Percentiles rank a stretch among this genome's conserved stretches.
Conservation (phyloP, 768 basidiomycete species). For the Boletus pseudopeckii region DNA sequence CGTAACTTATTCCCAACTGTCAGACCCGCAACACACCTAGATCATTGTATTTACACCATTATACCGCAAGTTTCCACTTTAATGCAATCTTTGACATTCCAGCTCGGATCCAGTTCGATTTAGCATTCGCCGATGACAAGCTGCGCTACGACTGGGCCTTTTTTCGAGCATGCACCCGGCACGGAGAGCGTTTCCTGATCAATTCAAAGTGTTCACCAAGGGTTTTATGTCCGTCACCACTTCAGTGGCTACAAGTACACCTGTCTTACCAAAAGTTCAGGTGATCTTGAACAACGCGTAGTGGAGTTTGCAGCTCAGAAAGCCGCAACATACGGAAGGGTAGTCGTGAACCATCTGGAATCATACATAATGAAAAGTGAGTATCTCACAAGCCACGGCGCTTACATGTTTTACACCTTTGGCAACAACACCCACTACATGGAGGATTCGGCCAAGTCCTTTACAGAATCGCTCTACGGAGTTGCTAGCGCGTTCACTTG, state of each 20-base stretch:
- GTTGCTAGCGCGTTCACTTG: too few species aligned
- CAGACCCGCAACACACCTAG: conserved; percentile 10
- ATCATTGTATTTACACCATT: conserved; percentile 17
- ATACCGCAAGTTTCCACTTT: conserved; percentile 11
- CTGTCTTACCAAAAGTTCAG: background rate
- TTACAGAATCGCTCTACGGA: too few species aligned
- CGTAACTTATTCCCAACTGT: conserved; percentile 18
- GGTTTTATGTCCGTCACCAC: too few species aligned
- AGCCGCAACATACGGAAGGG: too few species aligned
- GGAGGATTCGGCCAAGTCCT: too few species aligned
- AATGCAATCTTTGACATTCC: conserved; percentile 10
- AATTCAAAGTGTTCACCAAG: background rate
- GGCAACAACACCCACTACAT: too few species aligned
- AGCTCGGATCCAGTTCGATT: background rate
- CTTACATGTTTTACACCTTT: too few species aligned
- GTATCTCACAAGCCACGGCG: background rate
- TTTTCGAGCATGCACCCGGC: background rate
- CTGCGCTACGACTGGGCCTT: background rate
- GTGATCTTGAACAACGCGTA: background rate
- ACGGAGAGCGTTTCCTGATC: background rate
- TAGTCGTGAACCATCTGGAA: background rate
- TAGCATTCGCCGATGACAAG: background rate
- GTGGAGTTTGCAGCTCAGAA: background rate
- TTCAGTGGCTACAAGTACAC: too few species aligned
- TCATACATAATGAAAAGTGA: too few species aligned